Percentiles rank a stretch among this genome's conserved stretches.
These are phyloP conservation scores for Rhodotorula sp. DNA, from an alignment of 1,284 basidiomycete genomes.

Conservation along the genomic window DNA sequence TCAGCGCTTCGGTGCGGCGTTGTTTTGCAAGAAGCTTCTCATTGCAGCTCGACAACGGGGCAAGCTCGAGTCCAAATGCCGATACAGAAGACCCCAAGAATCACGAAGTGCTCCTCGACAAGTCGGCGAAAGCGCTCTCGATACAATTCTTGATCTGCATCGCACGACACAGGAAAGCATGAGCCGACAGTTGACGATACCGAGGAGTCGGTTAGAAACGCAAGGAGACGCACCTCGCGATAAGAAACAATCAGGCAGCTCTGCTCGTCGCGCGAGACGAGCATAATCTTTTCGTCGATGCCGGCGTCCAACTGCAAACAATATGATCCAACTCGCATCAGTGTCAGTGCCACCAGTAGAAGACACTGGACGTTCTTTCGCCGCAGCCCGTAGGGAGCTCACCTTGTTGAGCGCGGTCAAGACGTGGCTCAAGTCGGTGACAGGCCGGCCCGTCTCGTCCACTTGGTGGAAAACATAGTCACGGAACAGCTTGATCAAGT, in stretches of 20 bases:
- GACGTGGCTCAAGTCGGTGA: constrained; percentile 89
- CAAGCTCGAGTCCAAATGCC: neutral
- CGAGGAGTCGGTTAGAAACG: neutral
- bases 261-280: constrained; percentile 90
- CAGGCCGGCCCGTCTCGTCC: constrained; percentile 82
- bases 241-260: constrained; percentile 95
- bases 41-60: neutral
- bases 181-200: neutral
- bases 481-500: constrained; percentile 96
- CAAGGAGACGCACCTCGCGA: constrained; percentile 59
- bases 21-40: neutral
- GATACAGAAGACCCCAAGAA: neutral
- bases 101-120: constrained; percentile 17
- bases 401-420: constrained; percentile 87
- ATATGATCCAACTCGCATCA: too few relatives aligned
- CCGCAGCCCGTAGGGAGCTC: constrained; percentile 21
- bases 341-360: neutral
- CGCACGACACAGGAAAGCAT: neutral
- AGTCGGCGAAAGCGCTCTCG: constrained; percentile 65
- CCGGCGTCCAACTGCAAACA: constrained; percentile 75
- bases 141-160: constrained; percentile 69
- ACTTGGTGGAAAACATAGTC: constrained; percentile 99
- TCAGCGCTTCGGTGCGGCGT: too few relatives aligned
- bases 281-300: constrained; percentile 89
- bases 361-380: too few relatives aligned